These are phyloP conservation scores for Vitis rotundifolia DNA, from an alignment of 164 flowering plant species.

Conservation along the genomic window DNA sequence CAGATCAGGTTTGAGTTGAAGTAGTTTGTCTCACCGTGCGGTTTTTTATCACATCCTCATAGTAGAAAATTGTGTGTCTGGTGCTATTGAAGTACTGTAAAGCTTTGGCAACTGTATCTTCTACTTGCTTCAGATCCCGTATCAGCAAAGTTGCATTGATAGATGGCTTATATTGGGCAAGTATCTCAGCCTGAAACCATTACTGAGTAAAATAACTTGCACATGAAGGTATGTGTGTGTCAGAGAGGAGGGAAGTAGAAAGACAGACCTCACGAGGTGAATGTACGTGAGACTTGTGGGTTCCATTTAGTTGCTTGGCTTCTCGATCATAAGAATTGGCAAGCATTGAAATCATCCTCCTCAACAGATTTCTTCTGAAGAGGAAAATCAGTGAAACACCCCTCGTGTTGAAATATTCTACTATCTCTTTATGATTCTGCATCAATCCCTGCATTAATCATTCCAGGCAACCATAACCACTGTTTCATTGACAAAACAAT, in stretches of 20 bases:
- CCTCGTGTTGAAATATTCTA: conserved; percentile 45
- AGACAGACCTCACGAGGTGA: conserved; percentile 55
- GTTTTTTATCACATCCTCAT: conserved; percentile 60
- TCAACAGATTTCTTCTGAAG: conserved; percentile 63
- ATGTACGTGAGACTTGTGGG: conserved; percentile 77
- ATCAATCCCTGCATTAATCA: conserved; percentile 53
- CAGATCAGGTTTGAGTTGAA: no score
- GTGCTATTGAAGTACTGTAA: conserved; percentile 62
- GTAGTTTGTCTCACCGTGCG: conserved; percentile 42
- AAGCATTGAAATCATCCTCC: conserved; percentile 63
- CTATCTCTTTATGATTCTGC: conserved; percentile 62
- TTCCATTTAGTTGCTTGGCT: conserved; percentile 58
- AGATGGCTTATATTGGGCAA: conserved; percentile 56
- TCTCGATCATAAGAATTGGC: conserved; percentile 64
- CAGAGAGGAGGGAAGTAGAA: conserved; percentile 13
- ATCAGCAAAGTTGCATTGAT: conserved; percentile 48
- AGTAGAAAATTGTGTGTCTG: conserved; percentile 54
- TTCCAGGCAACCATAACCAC: neutral
- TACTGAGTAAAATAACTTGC: neutral
- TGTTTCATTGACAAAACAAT: neutral
- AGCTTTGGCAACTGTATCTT: conserved; percentile 44
- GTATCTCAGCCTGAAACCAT: conserved; percentile 63
- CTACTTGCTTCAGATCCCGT: conserved; percentile 45
- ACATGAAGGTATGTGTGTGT: neutral
- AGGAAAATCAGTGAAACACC: conserved; percentile 67